Conservation (phyloP, 1,284 basidiomycete genomes). For the Erythrobasidium hasegawianum region DNA sequence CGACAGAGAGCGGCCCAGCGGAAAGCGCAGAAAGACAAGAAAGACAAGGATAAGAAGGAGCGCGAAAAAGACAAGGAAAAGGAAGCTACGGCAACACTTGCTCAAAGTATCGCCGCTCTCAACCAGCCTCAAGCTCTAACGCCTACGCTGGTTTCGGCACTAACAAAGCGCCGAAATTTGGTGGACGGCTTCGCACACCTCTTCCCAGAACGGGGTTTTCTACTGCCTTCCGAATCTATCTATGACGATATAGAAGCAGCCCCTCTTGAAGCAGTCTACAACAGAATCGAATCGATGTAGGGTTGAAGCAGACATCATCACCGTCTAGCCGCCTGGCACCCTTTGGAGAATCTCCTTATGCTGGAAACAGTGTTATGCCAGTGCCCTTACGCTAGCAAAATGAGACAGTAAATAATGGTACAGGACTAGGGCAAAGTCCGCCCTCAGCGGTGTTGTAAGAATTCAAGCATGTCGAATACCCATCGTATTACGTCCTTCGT, state of each 20-base stretch:
- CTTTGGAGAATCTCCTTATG: too few species aligned
- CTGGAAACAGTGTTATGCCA: too few species aligned
- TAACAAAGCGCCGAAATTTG: conserved; percentile 27
- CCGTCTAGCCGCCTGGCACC: too few species aligned
- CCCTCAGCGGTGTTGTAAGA: too few species aligned
- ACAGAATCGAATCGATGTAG: too few species aligned
- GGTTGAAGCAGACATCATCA: too few species aligned
- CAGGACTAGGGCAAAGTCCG: too few species aligned
- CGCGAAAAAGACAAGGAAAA: conserved; percentile 36
- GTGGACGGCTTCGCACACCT: conserved; percentile 27
- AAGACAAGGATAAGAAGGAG: conserved; percentile 50
- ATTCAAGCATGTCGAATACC: too few species aligned
- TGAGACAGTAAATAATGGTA: too few species aligned
- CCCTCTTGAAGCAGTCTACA: too few species aligned
- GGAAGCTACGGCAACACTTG: conserved; percentile 18
- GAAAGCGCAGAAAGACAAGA: conserved; percentile 53
- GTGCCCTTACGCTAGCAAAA: too few species aligned
- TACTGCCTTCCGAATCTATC: conserved; percentile 23
- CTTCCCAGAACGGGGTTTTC: conserved; percentile 11
- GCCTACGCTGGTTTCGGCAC: conserved; percentile 15
- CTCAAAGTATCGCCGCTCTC: conserved; percentile 30
- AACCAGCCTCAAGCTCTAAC: conserved; percentile 28
- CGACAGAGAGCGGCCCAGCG: conserved; percentile 49
- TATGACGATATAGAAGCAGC: conserved; percentile 5
- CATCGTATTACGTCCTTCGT: too few species aligned